Base-by-base conservation (phyloP, 1,284 basidiomycete genomes). In the Cerioporus squamosus region DNA sequence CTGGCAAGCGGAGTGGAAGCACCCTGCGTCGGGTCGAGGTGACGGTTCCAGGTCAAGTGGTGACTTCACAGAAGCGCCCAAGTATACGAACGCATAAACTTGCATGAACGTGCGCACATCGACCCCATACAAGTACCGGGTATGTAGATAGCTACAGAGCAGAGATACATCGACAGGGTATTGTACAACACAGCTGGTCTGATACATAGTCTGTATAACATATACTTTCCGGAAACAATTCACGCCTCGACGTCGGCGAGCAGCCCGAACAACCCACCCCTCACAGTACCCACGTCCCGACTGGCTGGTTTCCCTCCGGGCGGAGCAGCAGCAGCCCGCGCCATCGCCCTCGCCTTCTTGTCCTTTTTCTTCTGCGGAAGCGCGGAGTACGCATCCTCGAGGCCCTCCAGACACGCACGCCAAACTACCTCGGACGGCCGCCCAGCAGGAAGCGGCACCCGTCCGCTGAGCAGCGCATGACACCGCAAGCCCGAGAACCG, bases 401-500 rank as follows among this genome's bases (percentile, higher is more conserved):
- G 62, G 0, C 79, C 84, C 18, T 75, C 75, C 15, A 74, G 64
- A 33, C 78, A 79, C 1, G 83, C 84, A 5, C 75, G 69, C 81
- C 83, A 84, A 38, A 88, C 54, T 3, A 60, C 65, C 8, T 70
- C 59, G 3, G 75, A 64, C 2, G 71, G 44, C n/a, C 57, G 66
- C 15, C 59, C 68, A 4, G 46, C 39, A 20, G 69, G 64, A 18
- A 72, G 56, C 3, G 64, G 53, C 3, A 63, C 51, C 9, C 70
- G 67, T 5, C 55, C 55, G 14, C 78, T 79, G 54, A 90, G 68
- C 44, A 76, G 72, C 1, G 72, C 64, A 69, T 93, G 89, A 62
- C 90, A 85, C 24, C 61, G 65, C 60, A 68, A 72, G 5, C 90
- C 87, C 5, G 88, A 90, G 51, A 91, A 82, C 2, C 68, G 63